These are phyloP conservation scores for Lantana camara DNA, from an alignment of 257 asterid genomes.

Conservation along the genomic window DNA sequence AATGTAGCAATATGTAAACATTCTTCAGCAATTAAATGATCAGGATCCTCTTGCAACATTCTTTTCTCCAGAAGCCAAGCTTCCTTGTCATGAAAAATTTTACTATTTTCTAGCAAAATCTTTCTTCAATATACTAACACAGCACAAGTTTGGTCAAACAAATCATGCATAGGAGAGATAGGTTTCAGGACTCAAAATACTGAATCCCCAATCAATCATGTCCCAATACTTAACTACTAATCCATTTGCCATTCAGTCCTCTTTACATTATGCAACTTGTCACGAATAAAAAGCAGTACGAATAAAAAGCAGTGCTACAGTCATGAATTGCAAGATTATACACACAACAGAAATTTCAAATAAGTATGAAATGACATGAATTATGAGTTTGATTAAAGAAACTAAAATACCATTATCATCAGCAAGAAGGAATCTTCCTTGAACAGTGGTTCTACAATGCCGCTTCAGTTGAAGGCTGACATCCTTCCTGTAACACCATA, in stretches of 20 bases:
- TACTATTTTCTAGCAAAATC: too few species aligned
- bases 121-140: too few species aligned
- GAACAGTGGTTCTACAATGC: conserved; percentile 78
- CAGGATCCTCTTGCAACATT: too few species aligned
- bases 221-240: neutral
- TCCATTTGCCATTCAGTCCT: neutral
- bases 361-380: neutral
- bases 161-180: too few species aligned
- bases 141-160: too few species aligned
- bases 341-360: conserved; percentile 1
- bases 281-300: neutral
- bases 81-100: too few species aligned
- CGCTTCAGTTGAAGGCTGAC: conserved; percentile 49
- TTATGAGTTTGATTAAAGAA: conserved; percentile 4
- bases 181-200: too few species aligned
- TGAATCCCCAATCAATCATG: conserved; percentile 14
- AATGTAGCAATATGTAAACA: too few species aligned
- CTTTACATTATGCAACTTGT: neutral
- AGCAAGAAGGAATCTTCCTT: conserved; percentile 75
- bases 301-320: neutral
- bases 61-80: too few species aligned
- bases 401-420: conserved; percentile 70
- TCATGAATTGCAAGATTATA: neutral
- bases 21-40: too few species aligned
- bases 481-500: conserved; percentile 57